Evolutionary conservation across 345 rosid species (phyloP).

Genomic region (Alliaria petiolata): DNA sequence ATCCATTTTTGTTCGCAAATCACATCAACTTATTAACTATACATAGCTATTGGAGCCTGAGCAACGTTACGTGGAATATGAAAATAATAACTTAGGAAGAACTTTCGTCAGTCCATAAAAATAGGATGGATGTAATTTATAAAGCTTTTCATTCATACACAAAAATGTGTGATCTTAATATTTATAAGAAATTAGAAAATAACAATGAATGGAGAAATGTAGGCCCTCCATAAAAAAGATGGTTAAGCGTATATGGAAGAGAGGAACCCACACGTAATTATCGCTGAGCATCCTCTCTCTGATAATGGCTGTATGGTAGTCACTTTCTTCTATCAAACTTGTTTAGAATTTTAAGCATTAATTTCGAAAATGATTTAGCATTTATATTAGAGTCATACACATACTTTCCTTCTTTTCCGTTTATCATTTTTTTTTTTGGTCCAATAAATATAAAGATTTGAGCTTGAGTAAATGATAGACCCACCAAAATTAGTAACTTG

Average conservation of each 20-base stretch:
- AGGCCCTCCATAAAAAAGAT: constrained; percentile 22
- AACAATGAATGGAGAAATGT: constrained; percentile 21
- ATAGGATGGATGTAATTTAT: too few species aligned
- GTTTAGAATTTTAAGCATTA: background rate
- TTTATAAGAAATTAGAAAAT: constrained; percentile 2
- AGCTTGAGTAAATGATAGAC: background rate
- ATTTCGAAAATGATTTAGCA: background rate
- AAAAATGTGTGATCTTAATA: constrained; percentile 14
- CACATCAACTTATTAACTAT: background rate
- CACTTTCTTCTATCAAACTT: constrained; percentile 13
- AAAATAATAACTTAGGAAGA: too few species aligned
- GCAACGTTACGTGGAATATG: too few species aligned
- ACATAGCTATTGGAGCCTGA: too few species aligned
- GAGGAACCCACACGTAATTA: constrained; percentile 23
- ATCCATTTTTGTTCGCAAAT: constrained; percentile 20
- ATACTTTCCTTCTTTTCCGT: background rate
- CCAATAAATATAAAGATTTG: background rate
- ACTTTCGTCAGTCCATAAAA: too few species aligned
- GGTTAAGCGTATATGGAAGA: constrained; percentile 10
- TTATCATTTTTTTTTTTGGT: background rate
- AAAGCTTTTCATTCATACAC: constrained; percentile 12
- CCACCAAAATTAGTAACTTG: too few species aligned
- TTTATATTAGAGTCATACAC: background rate
- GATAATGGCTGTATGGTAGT: background rate
- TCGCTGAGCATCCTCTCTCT: background rate